These are phyloP conservation scores for Syzygium syzygioides DNA, from an alignment of 441 rosid species.

Conservation along the genomic window DNA sequence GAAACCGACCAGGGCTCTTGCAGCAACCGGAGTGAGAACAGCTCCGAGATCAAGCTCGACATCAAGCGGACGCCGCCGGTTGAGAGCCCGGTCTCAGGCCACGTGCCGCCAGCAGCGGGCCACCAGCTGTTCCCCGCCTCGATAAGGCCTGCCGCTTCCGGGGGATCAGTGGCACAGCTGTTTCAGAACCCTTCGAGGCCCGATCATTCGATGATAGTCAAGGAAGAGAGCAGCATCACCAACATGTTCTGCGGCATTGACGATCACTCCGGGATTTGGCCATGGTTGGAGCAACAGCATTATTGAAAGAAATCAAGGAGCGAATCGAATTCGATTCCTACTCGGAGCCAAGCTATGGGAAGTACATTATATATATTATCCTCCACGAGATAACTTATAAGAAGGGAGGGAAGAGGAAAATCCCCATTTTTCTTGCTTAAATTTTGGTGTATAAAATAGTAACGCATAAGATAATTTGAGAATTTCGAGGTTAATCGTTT, in stretches of 20 bases:
- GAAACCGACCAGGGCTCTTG: slow-evolving; percentile 87
- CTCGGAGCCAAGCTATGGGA: neutral
- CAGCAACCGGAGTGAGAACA: slow-evolving; percentile 89
- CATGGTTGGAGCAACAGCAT: slow-evolving; percentile 92
- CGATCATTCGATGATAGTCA: slow-evolving; percentile 30
- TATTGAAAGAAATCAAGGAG: slow-evolving; percentile 28
- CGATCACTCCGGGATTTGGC: slow-evolving; percentile 91
- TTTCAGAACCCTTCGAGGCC: slow-evolving; percentile 51
- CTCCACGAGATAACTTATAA: neutral
- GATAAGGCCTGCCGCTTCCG: slow-evolving; percentile 20
- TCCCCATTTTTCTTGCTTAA: neutral
- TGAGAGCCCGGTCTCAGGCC: slow-evolving; percentile 58
- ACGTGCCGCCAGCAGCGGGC: slow-evolving; percentile 23
- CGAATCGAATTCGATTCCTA: neutral
- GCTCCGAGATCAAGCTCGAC: slow-evolving; percentile 76
- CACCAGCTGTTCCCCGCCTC: slow-evolving; percentile 45
- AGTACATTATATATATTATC: neutral
- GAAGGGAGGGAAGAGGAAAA: neutral
- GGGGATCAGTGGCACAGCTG: slow-evolving; percentile 37
- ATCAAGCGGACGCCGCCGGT: slow-evolving; percentile 64
- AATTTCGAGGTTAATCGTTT: neutral
- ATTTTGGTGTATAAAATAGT: neutral
- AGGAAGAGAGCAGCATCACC: slow-evolving; percentile 72
- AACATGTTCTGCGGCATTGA: slow-evolving; percentile 89
- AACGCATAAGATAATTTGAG: neutral